Conservation (phyloP, 2,329 filamentous ascomycete genomes). For the Fusarium tricinctum region DNA sequence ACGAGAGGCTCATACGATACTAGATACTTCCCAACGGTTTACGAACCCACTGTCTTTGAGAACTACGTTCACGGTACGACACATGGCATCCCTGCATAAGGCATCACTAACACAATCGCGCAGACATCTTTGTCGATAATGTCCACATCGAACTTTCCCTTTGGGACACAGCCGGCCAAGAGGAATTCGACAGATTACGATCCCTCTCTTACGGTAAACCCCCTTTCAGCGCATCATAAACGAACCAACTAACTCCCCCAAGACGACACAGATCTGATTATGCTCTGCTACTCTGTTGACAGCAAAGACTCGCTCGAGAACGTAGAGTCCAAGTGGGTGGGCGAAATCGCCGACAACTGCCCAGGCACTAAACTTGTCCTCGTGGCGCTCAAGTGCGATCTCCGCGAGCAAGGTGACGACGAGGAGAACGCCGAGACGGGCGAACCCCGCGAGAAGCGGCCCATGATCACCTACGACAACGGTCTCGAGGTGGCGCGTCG, state of each 20-base stretch:
- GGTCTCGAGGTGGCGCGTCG: constrained; percentile 91
- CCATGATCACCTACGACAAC: constrained; percentile 90
- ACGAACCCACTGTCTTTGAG: constrained; percentile 98
- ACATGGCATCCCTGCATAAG: background rate
- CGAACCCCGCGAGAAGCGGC: constrained; percentile 70
- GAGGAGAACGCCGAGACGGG: constrained; percentile 68
- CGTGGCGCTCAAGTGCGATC: constrained; percentile 95
- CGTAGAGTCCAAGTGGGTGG: constrained; percentile 98
- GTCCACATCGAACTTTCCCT: constrained; percentile 97
- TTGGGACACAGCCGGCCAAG: constrained; percentile 98
- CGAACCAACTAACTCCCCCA: constrained; percentile 2
- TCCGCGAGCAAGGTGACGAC: constrained; percentile 83
- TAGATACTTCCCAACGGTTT: constrained; percentile 97
- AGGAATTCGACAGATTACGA: constrained; percentile 97
- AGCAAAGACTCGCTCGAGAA: constrained; percentile 97
- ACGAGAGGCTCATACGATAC: constrained; percentile 32
- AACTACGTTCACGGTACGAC: constrained; percentile 95
- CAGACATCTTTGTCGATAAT: constrained; percentile 98
- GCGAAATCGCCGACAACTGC: constrained; percentile 98
- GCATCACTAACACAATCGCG: constrained; percentile 17
- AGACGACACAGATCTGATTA: constrained; percentile 95
- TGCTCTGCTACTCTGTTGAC: constrained; percentile 99
- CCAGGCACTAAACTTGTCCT: constrained; percentile 94
- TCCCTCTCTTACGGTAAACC: constrained; percentile 89
- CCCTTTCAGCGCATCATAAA: background rate